Base-by-base conservation (phyloP, 2,329 filamentous ascomycete genomes). In the Penicillium sp. region DNA sequence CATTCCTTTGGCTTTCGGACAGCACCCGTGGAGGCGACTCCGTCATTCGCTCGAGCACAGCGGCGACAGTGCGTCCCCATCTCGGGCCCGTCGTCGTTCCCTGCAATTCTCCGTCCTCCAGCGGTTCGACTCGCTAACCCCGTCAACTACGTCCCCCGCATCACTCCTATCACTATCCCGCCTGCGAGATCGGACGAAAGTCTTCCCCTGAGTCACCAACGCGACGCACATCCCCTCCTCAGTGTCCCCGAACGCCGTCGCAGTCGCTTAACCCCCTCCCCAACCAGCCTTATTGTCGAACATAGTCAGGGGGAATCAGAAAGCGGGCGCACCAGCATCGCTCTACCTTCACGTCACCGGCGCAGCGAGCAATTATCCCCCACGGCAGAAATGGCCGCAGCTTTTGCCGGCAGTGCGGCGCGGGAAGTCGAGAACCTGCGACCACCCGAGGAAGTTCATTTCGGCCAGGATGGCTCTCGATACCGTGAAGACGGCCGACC, bases 81-180 rank as follows among this genome's bases (percentile, higher is more conserved):
- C 49, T 52, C 63, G 49, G 62, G 60, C 52, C 60, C 63, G 52
- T 61, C 64, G 55, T 65, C 58, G 62, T 60, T 62, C 58, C 68
- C 62, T 57, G 56, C 61, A 59, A 66, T 70, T 62, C 57, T 64
- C 55, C 66, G 70, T 43, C 71, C 73, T 31, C 75, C 79, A 53
- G 75, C 80, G 33, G 80, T 82, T 53, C 78, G 83, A 56, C 79
- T 86, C 59, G 85, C 84, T 75, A 86, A 86, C 69, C 84, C 84
- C 37, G 78, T 84, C 66, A 86, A 87, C 68, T 80, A 83, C 73
- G 82, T 84, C 48, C 84, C 83, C 41, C 81, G 82, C 57, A 73
- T 75, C 31, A 81, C 80, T 48, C 79, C 80, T 55, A 71, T 82
- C 37, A 75, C 75, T 21, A 64, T 81, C 52, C 69, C 74, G 27